A percentile compares a stretch with the other conserved stretches of the same genome.
Evolutionary conservation across 331 rosid species (phyloP).

Genomic region (Quercus tomentella): DNA sequence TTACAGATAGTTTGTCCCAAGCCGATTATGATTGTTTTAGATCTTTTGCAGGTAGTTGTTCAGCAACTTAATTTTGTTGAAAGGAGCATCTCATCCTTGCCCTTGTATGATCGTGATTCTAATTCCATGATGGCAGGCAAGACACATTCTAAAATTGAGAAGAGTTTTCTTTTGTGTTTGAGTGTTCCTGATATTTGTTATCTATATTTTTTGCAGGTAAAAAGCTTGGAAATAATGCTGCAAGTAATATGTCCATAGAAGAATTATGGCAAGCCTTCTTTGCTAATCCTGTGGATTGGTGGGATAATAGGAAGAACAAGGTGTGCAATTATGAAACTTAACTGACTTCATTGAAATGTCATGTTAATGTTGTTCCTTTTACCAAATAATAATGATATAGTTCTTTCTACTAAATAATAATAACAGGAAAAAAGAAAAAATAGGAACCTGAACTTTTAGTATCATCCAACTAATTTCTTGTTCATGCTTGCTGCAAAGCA

Average conservation of each 20-base stretch:
- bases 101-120: conserved; percentile 42
- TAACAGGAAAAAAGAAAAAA: neutral
- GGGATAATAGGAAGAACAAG: conserved; percentile 96
- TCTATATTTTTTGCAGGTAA: conserved; percentile 42
- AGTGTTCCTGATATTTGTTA: neutral
- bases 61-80: conserved; percentile 86
- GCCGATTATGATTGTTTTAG: conserved; percentile 13
- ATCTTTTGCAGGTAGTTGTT: conserved; percentile 57
- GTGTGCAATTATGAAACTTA: conserved; percentile 24
- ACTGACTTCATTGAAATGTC: neutral
- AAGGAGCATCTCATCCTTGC: conserved; percentile 28
- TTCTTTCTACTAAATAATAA: neutral
- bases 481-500: conserved; percentile 1
- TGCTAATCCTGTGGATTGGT: conserved; percentile 92
- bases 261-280: conserved; percentile 92
- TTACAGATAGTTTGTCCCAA: neutral
- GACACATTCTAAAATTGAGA: conserved; percentile 17
- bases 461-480: neutral
- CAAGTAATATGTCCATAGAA: conserved; percentile 46
- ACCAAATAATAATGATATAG: neutral
- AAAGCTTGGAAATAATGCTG: conserved; percentile 32
- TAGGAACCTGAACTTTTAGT: neutral
- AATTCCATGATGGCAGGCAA: conserved; percentile 45
- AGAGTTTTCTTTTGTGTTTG: neutral
- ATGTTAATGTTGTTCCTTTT: neutral